These are phyloP conservation scores for Calonectria pauciramosa DNA, from an alignment of 2,329 filamentous ascomycete species.

Conservation along the genomic window DNA sequence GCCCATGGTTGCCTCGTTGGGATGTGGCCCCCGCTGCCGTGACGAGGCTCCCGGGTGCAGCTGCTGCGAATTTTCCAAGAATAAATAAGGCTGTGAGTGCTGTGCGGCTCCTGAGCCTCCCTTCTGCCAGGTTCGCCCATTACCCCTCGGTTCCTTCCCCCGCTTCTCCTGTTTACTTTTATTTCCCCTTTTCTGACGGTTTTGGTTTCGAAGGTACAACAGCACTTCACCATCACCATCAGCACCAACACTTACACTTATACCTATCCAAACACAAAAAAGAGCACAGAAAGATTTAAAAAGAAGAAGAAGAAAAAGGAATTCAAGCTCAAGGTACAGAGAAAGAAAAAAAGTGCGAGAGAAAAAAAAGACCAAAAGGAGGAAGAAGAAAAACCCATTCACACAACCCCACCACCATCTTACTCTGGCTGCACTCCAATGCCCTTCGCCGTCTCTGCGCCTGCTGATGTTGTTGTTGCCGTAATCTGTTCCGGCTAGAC, in stretches of 20 bases:
- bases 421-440: constrained; percentile 27
- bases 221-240: constrained; percentile 22
- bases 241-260: not conserved
- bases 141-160: not conserved
- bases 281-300: not conserved
- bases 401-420: not conserved
- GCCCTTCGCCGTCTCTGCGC: constrained; percentile 24
- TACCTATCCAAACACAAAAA: not conserved
- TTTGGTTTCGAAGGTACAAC: constrained; percentile 21
- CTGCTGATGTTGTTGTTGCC: constrained; percentile 32
- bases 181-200: not conserved
- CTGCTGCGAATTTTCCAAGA: not conserved
- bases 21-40: not conserved
- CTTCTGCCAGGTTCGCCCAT: not conserved
- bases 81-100: constrained; percentile 19
- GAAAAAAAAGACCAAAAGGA: not conserved
- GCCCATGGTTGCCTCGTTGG: constrained; percentile 12
- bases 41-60: not conserved
- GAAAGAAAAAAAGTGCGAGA: not conserved
- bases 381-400: not conserved
- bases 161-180: not conserved
- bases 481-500: constrained; percentile 39
- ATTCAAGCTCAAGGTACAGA: not conserved
- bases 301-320: not conserved
- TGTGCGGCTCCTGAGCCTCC: constrained; percentile 7